Conservation (phyloP, 495 filamentous ascomycete species). For the Acidiella bohemica region DNA sequence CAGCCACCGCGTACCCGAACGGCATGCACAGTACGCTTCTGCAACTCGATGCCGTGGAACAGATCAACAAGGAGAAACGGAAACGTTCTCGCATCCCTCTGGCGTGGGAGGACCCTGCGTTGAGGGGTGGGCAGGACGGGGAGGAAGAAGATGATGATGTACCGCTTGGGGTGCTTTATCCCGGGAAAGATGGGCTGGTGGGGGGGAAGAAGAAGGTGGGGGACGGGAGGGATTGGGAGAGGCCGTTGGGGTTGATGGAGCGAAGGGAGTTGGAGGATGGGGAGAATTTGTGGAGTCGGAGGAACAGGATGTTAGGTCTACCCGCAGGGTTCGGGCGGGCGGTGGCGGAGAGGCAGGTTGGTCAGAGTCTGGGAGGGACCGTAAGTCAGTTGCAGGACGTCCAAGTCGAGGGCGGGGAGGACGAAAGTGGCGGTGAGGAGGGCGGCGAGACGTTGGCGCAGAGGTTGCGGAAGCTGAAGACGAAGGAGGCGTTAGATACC, state of each 20-base stretch:
- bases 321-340: conserved; percentile 5
- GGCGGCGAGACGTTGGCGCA: conserved; percentile 72
- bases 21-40: conserved; percentile 83
- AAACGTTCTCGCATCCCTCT: conserved; percentile 62
- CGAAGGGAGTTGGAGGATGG: conserved; percentile 76
- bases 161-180: conserved; percentile 69
- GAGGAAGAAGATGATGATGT: conserved; percentile 59
- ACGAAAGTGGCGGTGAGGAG: conserved; percentile 32
- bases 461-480: conserved; percentile 55
- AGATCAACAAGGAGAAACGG: conserved; percentile 65
- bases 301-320: conserved; percentile 60
- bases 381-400: conserved; percentile 5
- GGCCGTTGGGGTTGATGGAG: conserved; percentile 76
- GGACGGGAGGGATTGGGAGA: conserved; percentile 29
- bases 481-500: conserved; percentile 32
- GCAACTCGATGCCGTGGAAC: conserved; percentile 79
- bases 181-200: conserved; percentile 41
- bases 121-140: conserved; percentile 31
- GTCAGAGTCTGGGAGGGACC: background rate
- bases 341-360: conserved; percentile 1
- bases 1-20: conserved; percentile 49
- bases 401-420: conserved; percentile 22
- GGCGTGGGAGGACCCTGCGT: conserved; percentile 70
- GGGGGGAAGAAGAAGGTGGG: conserved; percentile 35
- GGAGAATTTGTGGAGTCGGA: conserved; percentile 70